Percentiles rank a stretch among this genome's conserved stretches.
phyloP scores from a whole-genome alignment of 2,329 filamentous ascomycete genomes.

The Aspergillus amoenus region DNA sequence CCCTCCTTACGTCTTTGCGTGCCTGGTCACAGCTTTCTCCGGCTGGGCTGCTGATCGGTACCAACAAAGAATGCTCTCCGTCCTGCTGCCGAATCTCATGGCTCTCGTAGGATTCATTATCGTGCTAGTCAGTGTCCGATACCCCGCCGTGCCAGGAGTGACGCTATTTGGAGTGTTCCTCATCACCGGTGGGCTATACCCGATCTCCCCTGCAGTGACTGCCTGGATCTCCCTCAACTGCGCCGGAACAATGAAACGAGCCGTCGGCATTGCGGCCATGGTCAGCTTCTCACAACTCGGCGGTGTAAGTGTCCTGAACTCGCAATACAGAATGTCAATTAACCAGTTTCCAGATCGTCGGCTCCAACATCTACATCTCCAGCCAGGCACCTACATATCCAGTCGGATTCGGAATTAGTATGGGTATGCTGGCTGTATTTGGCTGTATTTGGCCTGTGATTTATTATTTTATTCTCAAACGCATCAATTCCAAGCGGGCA shows the following conservation, averaged over 20 bases:
- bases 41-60: conserved; percentile 37
- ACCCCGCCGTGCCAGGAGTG: conserved; percentile 37
- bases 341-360: background rate
- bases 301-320: background rate
- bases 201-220: conserved; percentile 43
- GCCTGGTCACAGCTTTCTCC: conserved; percentile 28
- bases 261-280: conserved; percentile 43
- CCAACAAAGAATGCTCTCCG: conserved; percentile 43
- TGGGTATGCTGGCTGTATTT: conserved; percentile 40
- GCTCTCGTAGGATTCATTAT: conserved; percentile 39
- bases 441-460: background rate
- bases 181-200: conserved; percentile 46
- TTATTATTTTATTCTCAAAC: background rate
- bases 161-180: conserved; percentile 45
- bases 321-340: background rate
- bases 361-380: conserved; percentile 5
- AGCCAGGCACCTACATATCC: background rate
- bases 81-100: conserved; percentile 37
- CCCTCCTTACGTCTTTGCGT: conserved; percentile 35
- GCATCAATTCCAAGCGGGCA: background rate
- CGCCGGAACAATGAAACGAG: conserved; percentile 36
- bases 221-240: conserved; percentile 32
- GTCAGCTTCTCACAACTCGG: conserved; percentile 22
- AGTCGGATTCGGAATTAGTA: conserved; percentile 22
- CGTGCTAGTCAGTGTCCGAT: conserved; percentile 40